Evolutionary conservation across 306 rosid species (phyloP).

Genomic region (Prunus armeniaca): DNA sequence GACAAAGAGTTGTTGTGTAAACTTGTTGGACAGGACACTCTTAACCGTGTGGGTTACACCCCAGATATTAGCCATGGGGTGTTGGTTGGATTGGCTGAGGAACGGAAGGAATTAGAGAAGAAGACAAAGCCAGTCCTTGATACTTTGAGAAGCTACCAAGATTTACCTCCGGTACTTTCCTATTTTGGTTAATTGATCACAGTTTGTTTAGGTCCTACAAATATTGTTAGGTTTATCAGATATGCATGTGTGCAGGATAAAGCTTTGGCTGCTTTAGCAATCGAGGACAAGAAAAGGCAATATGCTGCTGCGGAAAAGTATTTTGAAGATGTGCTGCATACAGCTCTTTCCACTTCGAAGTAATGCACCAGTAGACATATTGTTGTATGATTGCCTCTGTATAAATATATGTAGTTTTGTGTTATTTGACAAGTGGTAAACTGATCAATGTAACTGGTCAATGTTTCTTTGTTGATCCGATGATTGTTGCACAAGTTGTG

Average conservation of each 20-base stretch:
- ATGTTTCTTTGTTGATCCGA: background rate
- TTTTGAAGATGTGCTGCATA: conserved; percentile 85
- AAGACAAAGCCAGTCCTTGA: conserved; percentile 92
- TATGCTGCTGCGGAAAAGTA: conserved; percentile 89
- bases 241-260: conserved; percentile 59
- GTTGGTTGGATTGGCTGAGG: conserved; percentile 84
- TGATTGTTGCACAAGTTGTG: background rate
- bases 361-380: conserved; percentile 13
- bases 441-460: background rate
- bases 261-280: conserved; percentile 96
- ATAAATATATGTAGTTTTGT: background rate
- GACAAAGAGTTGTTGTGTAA: background rate
- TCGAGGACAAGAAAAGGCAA: conserved; percentile 95
- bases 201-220: background rate
- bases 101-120: conserved; percentile 86
- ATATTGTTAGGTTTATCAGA: conserved; percentile 5
- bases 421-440: background rate
- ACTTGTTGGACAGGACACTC: conserved; percentile 59
- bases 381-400: background rate
- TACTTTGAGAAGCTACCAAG: conserved; percentile 91
- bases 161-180: conserved; percentile 72
- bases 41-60: conserved; percentile 73
- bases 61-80: conserved; percentile 88
- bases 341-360: conserved; percentile 69
- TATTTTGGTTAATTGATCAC: background rate